Evolutionary conservation across 148 eudicot genomes (phyloP).

Genomic region (Heliosperma pusillum): DNA sequence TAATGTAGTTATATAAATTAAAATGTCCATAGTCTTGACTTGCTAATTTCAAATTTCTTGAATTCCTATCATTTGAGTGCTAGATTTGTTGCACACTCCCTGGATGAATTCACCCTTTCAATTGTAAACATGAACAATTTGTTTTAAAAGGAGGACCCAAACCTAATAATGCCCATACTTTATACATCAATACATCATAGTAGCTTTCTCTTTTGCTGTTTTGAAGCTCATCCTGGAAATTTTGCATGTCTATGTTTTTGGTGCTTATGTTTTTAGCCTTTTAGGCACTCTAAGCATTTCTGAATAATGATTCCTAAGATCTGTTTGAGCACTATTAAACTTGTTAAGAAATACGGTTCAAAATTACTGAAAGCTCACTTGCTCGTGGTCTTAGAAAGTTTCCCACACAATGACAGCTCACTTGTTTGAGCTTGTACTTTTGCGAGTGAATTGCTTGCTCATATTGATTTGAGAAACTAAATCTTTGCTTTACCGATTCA

Average conservation of each 20-base stretch:
- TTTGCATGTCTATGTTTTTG: not conserved
- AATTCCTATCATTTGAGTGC: not conserved
- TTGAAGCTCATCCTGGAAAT: not conserved
- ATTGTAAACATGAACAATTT: not conserved
- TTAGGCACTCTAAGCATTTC: not conserved
- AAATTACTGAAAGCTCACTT: not conserved
- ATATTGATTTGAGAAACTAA: not conserved
- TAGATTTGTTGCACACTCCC: not conserved
- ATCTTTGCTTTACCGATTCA: slow-evolving; percentile 20
- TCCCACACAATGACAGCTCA: not conserved
- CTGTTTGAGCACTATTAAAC: not conserved
- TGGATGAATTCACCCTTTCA: not conserved
- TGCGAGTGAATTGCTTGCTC: not conserved
- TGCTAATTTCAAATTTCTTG: too few relatives aligned
- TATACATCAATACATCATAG: not conserved
- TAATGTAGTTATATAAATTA: not conserved
- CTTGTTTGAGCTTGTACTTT: not conserved
- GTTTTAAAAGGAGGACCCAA: not conserved
- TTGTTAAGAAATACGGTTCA: too few relatives aligned
- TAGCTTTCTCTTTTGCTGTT: not conserved
- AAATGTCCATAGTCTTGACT: not conserved
- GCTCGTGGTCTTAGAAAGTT: not conserved
- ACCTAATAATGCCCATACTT: not conserved
- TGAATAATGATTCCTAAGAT: not conserved
- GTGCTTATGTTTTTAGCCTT: too few relatives aligned